phyloP scores from a whole-genome alignment of 179 eudicot species.

The Beta lomatogona region DNA sequence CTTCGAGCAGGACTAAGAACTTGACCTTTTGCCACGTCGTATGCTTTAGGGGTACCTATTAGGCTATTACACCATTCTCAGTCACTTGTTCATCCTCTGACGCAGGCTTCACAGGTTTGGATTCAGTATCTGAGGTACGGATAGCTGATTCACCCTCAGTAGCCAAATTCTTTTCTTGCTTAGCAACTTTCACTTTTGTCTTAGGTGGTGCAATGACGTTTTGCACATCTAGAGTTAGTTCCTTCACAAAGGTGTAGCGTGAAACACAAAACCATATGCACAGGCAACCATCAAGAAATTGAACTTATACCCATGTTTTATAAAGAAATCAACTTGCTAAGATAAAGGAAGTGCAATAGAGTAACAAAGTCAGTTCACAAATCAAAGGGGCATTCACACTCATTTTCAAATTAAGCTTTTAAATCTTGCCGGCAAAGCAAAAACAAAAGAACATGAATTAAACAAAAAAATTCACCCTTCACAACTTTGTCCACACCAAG shows the following conservation, averaged over 20 bases:
- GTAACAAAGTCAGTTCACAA: background rate
- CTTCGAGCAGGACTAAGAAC: constrained; percentile 58
- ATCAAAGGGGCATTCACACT: background rate
- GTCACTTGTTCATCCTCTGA: constrained; percentile 26
- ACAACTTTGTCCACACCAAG: background rate
- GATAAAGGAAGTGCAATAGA: background rate
- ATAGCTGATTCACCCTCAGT: constrained; percentile 36
- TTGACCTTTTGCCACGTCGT: constrained; percentile 32
- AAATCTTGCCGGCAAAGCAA: background rate
- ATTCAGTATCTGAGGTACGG: constrained; percentile 32
- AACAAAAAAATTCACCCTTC: background rate
- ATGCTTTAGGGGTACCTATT: constrained; percentile 32
- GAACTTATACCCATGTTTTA: background rate
- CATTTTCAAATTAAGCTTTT: background rate
- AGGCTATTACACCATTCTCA: constrained; percentile 41
- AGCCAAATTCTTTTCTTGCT: constrained; percentile 32
- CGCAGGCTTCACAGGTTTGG: constrained; percentile 30
- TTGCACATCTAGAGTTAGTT: constrained; percentile 85
- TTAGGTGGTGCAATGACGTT: constrained; percentile 59
- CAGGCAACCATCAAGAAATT: background rate
- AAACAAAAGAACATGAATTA: background rate
- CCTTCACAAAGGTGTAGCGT: constrained; percentile 83
- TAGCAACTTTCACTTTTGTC: constrained; percentile 39
- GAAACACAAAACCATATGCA: constrained; percentile 29
- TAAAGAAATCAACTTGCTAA: background rate